Evolutionary conservation across 148 eudicot species (phyloP).

Genomic region (Nepenthes gracilis): DNA sequence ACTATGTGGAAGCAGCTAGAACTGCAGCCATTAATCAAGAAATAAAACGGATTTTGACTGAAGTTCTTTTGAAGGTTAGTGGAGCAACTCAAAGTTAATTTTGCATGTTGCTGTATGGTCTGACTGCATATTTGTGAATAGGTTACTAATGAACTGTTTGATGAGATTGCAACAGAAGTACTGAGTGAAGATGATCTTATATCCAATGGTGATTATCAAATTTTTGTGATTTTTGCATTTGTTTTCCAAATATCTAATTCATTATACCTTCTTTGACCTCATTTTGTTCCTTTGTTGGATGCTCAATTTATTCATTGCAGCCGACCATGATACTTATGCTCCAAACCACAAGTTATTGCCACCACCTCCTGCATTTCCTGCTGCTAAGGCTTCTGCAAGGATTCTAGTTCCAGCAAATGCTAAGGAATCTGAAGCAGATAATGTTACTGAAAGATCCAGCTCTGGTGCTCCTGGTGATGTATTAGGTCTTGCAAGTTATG

Average conservation of each 20-base stretch:
- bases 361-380: conserved; percentile 30
- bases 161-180: conserved; percentile 88
- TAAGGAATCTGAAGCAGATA: conserved; percentile 35
- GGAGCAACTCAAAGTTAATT: not conserved
- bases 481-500: conserved; percentile 82
- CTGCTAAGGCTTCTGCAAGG: conserved; percentile 59
- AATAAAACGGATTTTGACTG: conserved; percentile 92
- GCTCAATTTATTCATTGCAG: conserved; percentile 14
- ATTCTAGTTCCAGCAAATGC: conserved; percentile 38
- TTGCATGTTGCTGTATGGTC: conserved; percentile 1
- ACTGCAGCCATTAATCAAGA: conserved; percentile 84
- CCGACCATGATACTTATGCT: conserved; percentile 19
- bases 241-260: not conserved
- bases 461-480: conserved; percentile 62
- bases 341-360: conserved; percentile 15
- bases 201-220: conserved; percentile 32
- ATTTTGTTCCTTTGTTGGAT: not conserved
- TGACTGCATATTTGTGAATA: conserved; percentile 22
- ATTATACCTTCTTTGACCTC: conserved; percentile 1
- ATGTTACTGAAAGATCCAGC: conserved; percentile 48
- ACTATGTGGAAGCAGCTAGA: conserved; percentile 66
- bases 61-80: conserved; percentile 86
- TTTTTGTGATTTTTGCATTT: too few relatives aligned
- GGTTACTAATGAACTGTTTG: conserved; percentile 95
- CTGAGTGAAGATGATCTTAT: conserved; percentile 58